Evolutionary conservation across 768 basidiomycete species (phyloP), one percentile per base, ranked within the genome.

Genomic region (Baorangia bicolor): DNA sequence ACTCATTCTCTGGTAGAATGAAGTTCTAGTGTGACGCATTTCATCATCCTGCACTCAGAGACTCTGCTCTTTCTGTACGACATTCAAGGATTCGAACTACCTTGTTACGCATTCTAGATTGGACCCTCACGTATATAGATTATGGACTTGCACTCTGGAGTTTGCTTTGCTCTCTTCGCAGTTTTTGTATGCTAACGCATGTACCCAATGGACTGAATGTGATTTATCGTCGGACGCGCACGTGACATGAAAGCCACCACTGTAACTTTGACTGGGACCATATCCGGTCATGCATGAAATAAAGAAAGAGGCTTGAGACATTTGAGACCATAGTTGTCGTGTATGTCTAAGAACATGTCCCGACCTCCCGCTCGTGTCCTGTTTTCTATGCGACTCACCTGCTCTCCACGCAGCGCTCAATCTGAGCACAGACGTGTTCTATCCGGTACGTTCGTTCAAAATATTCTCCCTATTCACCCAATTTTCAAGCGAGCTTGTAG

Each of bases 1-100:
- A 53, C 18, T 58, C 67, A 28, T 60, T 64, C 61, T 69, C 69
- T 5, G 63, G 65, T 20, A 67, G 67, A 63, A 63, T 69, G 67
- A 53, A 53, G 2, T 49, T 57, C 25, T 67, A 62, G 35, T 51
- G 16, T 31, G 2, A 25, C 21, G 10, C 41, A 18, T 49, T 40
- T 38, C 43, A 14, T 51, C 43, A 10, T 34, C n/a, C 11, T 37
- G 37, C 44, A 7, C 40, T 40, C 11, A 30, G 44, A 30, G 53
- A 55, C 46, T 47, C 38, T 53, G 2, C 27, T 56, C 27, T 35
- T 53, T 49, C 34, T 46, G 50, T 47, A 35, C 38, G 20, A 20
- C 56, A 55, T 31, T 33, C 51, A 33, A 63, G 8, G 63, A 51
- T 39, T 49, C 25, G 61, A 49, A 12, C 43, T 40, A 37, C 48